Percentiles rank a stretch among this genome's conserved stretches.
These are phyloP conservation scores for Hericium rajendrae DNA, from an alignment of 768 basidiomycete species.

Conservation along the genomic window DNA sequence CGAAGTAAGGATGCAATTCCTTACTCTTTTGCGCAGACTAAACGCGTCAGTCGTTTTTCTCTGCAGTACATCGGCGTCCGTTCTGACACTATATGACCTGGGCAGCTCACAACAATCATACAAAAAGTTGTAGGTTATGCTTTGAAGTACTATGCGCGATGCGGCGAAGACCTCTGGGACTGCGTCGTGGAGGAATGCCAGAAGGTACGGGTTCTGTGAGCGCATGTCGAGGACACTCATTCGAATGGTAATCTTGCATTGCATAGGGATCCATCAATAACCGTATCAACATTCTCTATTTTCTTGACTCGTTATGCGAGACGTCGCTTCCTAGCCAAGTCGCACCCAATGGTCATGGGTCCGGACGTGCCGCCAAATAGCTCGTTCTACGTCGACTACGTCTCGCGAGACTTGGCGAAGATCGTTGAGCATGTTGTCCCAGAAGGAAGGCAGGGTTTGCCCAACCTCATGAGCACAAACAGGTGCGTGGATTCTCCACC, in stretches of 20 bases:
- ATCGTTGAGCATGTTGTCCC: constrained; percentile 86
- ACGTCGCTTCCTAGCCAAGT: constrained; percentile 63
- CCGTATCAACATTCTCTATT: constrained; percentile 88
- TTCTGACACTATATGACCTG: constrained; percentile 20
- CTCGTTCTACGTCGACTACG: constrained; percentile 67
- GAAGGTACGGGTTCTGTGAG: constrained; percentile 41
- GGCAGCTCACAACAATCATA: constrained; percentile 73
- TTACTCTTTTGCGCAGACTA: constrained; percentile 48
- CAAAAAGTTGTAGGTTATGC: constrained; percentile 82
- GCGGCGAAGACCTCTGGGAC: constrained; percentile 91
- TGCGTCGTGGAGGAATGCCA: constrained; percentile 86
- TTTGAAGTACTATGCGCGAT: constrained; percentile 72
- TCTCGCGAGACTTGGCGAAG: constrained; percentile 66
- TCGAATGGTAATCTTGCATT: neutral
- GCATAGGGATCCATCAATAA: constrained; percentile 67
- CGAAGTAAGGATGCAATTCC: constrained; percentile 69
- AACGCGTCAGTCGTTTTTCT: constrained; percentile 45
- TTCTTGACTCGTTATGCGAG: constrained; percentile 83
- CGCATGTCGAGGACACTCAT: neutral
- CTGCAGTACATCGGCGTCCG: neutral
- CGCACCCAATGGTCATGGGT: constrained; percentile 36
- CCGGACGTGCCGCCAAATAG: constrained; percentile 25
- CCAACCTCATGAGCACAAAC: constrained; percentile 84
- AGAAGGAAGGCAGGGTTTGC: constrained; percentile 74
- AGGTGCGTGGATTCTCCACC: constrained; percentile 42